Evolutionary conservation across 805 yeast species (phyloP).

Genomic region (Candida hungchunana): DNA sequence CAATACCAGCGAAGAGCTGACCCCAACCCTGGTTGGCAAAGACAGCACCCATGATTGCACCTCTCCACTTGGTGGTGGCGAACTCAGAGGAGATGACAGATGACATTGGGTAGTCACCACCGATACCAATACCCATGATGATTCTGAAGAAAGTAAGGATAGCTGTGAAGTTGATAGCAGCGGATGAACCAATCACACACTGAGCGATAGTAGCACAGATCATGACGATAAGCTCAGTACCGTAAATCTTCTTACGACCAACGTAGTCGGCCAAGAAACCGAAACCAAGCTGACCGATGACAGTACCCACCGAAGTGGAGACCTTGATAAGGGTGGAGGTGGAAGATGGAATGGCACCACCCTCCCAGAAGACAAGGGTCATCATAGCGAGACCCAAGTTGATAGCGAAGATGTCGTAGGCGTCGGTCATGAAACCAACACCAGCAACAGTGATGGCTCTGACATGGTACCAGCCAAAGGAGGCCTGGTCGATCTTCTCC

Average conservation of each 20-base stretch:
- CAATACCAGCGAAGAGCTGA: constrained; percentile 82
- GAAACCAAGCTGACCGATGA: constrained; percentile 82
- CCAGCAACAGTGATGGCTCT: constrained; percentile 85
- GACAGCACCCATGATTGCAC: constrained; percentile 95
- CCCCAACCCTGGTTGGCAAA: constrained; percentile 98
- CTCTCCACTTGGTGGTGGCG: constrained; percentile 94
- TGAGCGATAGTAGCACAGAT: constrained; percentile 76
- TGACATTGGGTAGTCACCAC: constrained; percentile 94
- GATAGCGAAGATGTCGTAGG: constrained; percentile 90
- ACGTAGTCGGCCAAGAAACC: constrained; percentile 77
- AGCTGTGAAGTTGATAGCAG: constrained; percentile 71
- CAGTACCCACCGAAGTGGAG: constrained; percentile 92
- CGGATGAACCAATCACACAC: constrained; percentile 66
- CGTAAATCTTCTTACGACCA: constrained; percentile 87
- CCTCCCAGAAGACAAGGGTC: constrained; percentile 69
- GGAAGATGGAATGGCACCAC: constrained; percentile 57
- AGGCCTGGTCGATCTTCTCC: constrained; percentile 76
- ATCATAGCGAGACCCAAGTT: constrained; percentile 79
- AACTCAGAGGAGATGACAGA: constrained; percentile 92
- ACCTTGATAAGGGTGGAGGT: constrained; percentile 76
- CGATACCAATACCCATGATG: constrained; percentile 92
- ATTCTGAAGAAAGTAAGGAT: constrained; percentile 75
- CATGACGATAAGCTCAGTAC: constrained; percentile 81
- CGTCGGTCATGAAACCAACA: constrained; percentile 90
- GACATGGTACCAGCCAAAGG: constrained; percentile 78